These are phyloP conservation scores for Ogataea methanolica DNA, from an alignment of 805 yeast genomes.

Conservation along the genomic window DNA sequence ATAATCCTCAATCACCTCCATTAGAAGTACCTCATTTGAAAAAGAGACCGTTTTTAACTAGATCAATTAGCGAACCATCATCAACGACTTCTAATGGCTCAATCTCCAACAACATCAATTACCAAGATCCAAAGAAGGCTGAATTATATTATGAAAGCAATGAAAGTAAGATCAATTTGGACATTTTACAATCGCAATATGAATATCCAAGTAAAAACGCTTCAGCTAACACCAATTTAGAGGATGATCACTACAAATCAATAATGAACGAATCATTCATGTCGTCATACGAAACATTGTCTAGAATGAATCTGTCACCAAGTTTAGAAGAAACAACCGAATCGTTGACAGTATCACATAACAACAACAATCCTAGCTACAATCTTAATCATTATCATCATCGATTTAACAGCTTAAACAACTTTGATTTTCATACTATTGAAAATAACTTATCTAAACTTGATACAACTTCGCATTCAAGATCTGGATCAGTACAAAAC, in stretches of 20 bases:
- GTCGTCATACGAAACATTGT: constrained; percentile 10
- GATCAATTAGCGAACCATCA: constrained; percentile 20
- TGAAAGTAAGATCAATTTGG: not conserved
- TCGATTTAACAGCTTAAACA: too few relatives aligned
- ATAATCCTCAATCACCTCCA: constrained; percentile 1
- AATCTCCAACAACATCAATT: not conserved
- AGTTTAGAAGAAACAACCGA: constrained; percentile 1
- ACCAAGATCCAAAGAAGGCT: too few relatives aligned
- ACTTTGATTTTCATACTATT: too few relatives aligned
- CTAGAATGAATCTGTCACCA: constrained; percentile 6
- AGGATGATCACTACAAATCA: constrained; percentile 1
- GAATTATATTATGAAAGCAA: too few relatives aligned
- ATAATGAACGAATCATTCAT: constrained; percentile 11
- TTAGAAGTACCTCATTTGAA: too few relatives aligned
- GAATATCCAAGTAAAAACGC: not conserved
- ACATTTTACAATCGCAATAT: not conserved
- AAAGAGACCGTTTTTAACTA: constrained; percentile 8
- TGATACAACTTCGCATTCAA: too few relatives aligned
- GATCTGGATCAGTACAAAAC: constrained; percentile 5
- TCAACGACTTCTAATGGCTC: constrained; percentile 7
- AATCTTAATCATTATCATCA: not conserved
- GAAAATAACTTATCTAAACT: too few relatives aligned
- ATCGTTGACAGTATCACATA: not conserved
- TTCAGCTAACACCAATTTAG: not conserved
- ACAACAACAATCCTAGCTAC: not conserved